Evolutionary conservation across 2,329 filamentous ascomycete genomes (phyloP).

Genomic region (Aureobasidium uvarum): DNA sequence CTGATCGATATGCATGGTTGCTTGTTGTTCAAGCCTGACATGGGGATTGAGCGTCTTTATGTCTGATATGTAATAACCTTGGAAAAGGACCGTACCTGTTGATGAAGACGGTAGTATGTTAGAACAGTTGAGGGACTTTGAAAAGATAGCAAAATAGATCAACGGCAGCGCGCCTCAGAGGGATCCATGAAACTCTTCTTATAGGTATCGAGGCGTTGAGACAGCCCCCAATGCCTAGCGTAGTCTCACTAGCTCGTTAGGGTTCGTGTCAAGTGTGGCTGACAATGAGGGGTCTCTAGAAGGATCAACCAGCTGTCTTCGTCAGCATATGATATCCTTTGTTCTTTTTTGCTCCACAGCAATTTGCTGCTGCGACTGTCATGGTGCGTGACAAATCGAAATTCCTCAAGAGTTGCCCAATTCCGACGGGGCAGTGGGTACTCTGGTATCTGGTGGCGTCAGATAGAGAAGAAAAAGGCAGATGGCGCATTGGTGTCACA

Average conservation of each 20-base stretch:
- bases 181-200: neutral
- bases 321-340: neutral
- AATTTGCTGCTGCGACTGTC: neutral
- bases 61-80: neutral
- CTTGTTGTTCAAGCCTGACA: neutral
- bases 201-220: neutral
- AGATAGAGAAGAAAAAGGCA: neutral
- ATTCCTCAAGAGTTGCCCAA: neutral
- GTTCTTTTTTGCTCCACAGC: neutral
- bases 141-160: neutral
- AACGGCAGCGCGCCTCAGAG: too few species aligned
- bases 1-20: conserved; percentile 12
- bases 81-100: neutral
- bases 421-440: neutral
- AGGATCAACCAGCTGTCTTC: neutral
- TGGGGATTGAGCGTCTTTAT: neutral
- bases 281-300: conserved; percentile 8
- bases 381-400: neutral
- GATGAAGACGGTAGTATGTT: neutral
- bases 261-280: conserved; percentile 3
- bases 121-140: neutral
- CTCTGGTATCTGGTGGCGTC: neutral
- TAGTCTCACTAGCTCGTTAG: neutral
- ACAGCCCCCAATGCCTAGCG: neutral
- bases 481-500: neutral